Conservation (phyloP, 2,329 filamentous ascomycete species). For the Aspergillus carbonarius region DNA sequence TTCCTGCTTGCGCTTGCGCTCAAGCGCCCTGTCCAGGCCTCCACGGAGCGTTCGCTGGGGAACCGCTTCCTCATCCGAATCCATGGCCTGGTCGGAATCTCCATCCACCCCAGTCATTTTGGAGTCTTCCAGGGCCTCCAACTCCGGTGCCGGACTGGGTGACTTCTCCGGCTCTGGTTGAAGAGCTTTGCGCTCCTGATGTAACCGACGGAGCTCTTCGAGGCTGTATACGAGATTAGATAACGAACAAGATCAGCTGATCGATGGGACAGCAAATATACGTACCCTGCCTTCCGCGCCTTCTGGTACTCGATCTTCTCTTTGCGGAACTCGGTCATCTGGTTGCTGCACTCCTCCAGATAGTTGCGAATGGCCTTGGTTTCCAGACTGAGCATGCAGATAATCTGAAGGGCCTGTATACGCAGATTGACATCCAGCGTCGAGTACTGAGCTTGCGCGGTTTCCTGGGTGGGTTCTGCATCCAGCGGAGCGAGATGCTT, state of each 20-base stretch:
- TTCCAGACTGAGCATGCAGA: conserved; percentile 80
- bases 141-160: conserved; percentile 43
- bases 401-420: conserved; percentile 75
- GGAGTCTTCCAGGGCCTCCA: conserved; percentile 40
- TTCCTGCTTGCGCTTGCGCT: conserved; percentile 75
- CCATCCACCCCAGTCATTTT: conserved; percentile 56
- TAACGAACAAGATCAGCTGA: background rate
- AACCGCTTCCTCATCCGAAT: conserved; percentile 69
- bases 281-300: conserved; percentile 64
- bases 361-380: conserved; percentile 84
- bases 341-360: conserved; percentile 87
- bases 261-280: conserved; percentile 15
- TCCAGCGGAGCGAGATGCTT: conserved; percentile 77
- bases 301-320: conserved; percentile 93
- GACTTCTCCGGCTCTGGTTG: conserved; percentile 48
- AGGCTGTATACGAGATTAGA: conserved; percentile 26
- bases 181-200: conserved; percentile 49
- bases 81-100: conserved; percentile 60
- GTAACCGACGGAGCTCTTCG: conserved; percentile 47
- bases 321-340: conserved; percentile 93
- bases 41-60: conserved; percentile 59
- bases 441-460: conserved; percentile 69
- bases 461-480: conserved; percentile 71
- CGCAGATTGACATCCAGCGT: conserved; percentile 79
- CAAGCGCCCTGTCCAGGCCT: conserved; percentile 66